phyloP scores from a whole-genome alignment of 805 yeast genomes.

The Candida suzukii region DNA sequence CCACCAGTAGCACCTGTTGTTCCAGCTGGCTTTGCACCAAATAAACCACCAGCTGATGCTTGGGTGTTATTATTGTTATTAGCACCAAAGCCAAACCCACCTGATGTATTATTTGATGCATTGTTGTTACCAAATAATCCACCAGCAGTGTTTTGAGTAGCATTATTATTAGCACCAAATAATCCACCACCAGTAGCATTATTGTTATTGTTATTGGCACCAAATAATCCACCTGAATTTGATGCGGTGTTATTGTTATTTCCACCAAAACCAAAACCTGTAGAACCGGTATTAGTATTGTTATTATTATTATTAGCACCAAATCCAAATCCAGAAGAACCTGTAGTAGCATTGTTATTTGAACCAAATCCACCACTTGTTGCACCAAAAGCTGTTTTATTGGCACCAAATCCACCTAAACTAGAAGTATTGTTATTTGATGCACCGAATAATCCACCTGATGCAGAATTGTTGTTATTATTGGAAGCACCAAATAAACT shows the following conservation, averaged over 20 bases:
- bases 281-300: not conserved
- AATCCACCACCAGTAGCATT: conserved; percentile 19
- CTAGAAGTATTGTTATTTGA: conserved; percentile 2
- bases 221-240: conserved; percentile 11
- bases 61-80: not conserved
- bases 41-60: conserved; percentile 9
- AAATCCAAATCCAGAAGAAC: conserved; percentile 5
- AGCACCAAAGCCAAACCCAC: conserved; percentile 7
- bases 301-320: conserved; percentile 22
- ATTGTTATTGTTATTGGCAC: conserved; percentile 15
- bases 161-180: conserved; percentile 21
- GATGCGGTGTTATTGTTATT: conserved; percentile 10
- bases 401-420: conserved; percentile 2
- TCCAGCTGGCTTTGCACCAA: conserved; percentile 11
- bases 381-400: conserved; percentile 12
- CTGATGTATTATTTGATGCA: conserved; percentile 6
- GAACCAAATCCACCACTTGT: conserved; percentile 21
- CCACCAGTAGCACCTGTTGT: conserved; percentile 14
- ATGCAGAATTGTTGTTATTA: not conserved
- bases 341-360: conserved; percentile 15
- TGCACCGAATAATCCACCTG: conserved; percentile 20
- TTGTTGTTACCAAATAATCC: conserved; percentile 32
- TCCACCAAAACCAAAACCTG: conserved; percentile 26
- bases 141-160: conserved; percentile 15
- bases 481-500: conserved; percentile 11